These are phyloP conservation scores for Exophiala aquamarina DNA, from an alignment of 2,329 filamentous ascomycete species.

Conservation along the genomic window DNA sequence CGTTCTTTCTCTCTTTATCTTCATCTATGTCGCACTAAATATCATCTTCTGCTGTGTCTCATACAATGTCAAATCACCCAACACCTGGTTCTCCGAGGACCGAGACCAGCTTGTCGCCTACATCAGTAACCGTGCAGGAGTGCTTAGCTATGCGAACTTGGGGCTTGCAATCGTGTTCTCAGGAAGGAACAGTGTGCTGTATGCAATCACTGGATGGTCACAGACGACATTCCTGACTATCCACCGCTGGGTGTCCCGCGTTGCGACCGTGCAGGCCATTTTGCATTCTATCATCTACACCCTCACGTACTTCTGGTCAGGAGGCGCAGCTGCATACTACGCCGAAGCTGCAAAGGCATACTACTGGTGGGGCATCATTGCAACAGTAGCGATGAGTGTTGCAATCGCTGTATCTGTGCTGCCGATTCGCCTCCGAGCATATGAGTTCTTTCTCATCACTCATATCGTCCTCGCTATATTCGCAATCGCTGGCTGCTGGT, in stretches of 20 bases:
- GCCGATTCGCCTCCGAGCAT: slow-evolving; percentile 31
- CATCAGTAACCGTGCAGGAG: slow-evolving; percentile 19
- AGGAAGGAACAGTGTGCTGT: slow-evolving; percentile 18
- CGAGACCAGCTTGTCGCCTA: slow-evolving; percentile 13
- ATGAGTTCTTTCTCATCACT: slow-evolving; percentile 37
- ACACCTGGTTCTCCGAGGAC: slow-evolving; percentile 20
- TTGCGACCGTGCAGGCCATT: slow-evolving; percentile 17
- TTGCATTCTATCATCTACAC: slow-evolving; percentile 22
- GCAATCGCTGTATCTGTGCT: slow-evolving; percentile 31
- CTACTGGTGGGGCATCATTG: slow-evolving; percentile 38
- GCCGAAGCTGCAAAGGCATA: slow-evolving; percentile 16
- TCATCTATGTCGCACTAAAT: slow-evolving; percentile 32
- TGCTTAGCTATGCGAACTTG: slow-evolving; percentile 23
- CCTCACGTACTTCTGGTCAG: slow-evolving; percentile 3
- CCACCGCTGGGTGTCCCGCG: slow-evolving; percentile 17
- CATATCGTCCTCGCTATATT: slow-evolving; percentile 36
- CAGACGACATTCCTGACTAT: slow-evolving; percentile 16
- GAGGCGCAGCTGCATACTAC: slow-evolving; percentile 5
- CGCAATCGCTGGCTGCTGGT: slow-evolving; percentile 35
- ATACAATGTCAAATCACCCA: slow-evolving; percentile 28
- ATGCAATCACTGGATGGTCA: slow-evolving; percentile 7
- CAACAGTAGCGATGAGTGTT: slow-evolving; percentile 32
- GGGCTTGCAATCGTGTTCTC: slow-evolving; percentile 18
- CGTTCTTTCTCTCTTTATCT: slow-evolving; percentile 31
- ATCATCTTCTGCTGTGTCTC: slow-evolving; percentile 30